Base-by-base conservation (phyloP, 2,329 filamentous ascomycete species). In the Eutypa lata region DNA sequence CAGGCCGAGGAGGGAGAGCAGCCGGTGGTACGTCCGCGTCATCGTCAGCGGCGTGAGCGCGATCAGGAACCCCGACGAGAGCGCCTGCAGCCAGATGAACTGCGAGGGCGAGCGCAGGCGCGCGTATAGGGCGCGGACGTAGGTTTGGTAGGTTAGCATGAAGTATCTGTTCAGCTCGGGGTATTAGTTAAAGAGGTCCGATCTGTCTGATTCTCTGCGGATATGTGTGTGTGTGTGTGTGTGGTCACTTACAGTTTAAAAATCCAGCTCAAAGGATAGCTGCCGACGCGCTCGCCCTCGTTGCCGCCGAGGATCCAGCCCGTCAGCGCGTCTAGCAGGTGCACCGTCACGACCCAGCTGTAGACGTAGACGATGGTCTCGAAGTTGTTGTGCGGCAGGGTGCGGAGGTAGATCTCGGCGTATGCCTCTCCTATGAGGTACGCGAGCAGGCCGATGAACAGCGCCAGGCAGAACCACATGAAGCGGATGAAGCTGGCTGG, bases 361-460 rank as follows among this genome's bases (percentile, higher is more conserved):
- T 88, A 88, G 47, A 88, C 85, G 62, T 88, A 88, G 11, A 86
- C 75, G 49, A 88, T 80, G 0, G 84, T 88, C 65, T 88, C 84
- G 57, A 84, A 73, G 54, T 79, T 87, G 69, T 80, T 79, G 63
- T 88, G 85, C 4, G 85, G 85, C 52, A 88, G 70, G 1, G 85
- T 88, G 38, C 83, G 77, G 37, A 88, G 73, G 59, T 88, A 88
- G 13, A 87, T 81, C 70, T 88, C 85, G 16, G 84, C 84, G 65
- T 88, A 88, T 1, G 83, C 83, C 67, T 88, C 85, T 65, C 85
- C 85, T 58, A 88, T 76, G 10, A 87, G 79, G 67, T 88, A 88
- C 14, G 83, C 85, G 61, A 87, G 73, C 58, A 88, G 73, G 13
- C 80, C 83, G 43, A 87, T 78, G 48, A 76, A 78, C 22, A 88